Evolutionary conservation across 169 alveolate species (phyloP), one percentile per base, ranked within the genome.

Genomic region (Cryptosporidium andersoni): DNA sequence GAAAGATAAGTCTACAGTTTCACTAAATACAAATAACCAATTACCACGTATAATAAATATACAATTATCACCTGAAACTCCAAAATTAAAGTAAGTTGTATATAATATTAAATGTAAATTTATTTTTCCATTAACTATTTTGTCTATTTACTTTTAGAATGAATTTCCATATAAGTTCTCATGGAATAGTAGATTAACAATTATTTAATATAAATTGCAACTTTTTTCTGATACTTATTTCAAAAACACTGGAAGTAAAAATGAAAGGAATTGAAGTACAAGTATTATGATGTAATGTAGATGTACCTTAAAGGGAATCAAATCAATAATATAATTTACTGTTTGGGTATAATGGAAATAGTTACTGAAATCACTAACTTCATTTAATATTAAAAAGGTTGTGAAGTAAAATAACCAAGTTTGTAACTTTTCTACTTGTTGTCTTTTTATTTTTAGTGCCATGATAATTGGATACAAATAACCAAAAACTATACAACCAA

Each of bases 401-500:
- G 60, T 56, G 39, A 56, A 36, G 12, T 74, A 74, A 2, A 74
- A 40, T 1, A 37, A n/a, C 67, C 85, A 74, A 12, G 68, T 37
- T 36, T 74, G 85, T 11, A 58, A 11, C 58, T 74, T 74, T 25
- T 74, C 65, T 16, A 48, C 14, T 11, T 25, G 34, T 58, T 74
- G 55, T 25, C 36, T 14, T 25, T 51, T 74, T 58, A 49, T 60
- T 74, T 60, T 74, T 47, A 74, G 34, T 11, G 52, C 49, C 74
- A 74, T 74, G 7, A 74, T 60, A 36, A 74, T 7, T 48, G 85
- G 85, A 60, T 74, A 74, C 7, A 58, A 1, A 37, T 36, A 74
- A 14, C 85, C 85, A 74, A 74, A 74, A 3, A 60, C 36, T 58
- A 60, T 74, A 37, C 85, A 74, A 4, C 85, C 85, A 40, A 74